These are phyloP conservation scores for Neoboletus magnificus DNA, from an alignment of 768 basidiomycete species.

Conservation along the genomic window DNA sequence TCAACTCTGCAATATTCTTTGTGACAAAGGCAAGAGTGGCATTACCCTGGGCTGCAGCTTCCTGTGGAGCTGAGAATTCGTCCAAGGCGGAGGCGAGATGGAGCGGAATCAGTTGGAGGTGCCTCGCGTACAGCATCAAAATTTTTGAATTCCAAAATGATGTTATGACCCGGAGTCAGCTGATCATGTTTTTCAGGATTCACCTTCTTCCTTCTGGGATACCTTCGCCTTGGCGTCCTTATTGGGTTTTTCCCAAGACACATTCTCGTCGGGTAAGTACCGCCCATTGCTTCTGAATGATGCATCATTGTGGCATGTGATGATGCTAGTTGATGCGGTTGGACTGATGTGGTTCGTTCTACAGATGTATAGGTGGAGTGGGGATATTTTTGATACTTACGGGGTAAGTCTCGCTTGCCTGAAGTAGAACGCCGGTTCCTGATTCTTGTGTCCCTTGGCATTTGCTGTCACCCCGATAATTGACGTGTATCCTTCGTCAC, in stretches of 20 bases:
- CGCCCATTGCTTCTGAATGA: slow-evolving; percentile 1
- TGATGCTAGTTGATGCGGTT: neutral
- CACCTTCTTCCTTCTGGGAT: slow-evolving; percentile 83
- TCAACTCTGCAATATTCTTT: neutral
- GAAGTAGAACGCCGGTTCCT: neutral
- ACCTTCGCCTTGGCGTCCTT: slow-evolving; percentile 75
- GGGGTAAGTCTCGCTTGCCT: slow-evolving; percentile 47
- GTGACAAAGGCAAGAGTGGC: neutral
- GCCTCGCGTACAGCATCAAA: neutral
- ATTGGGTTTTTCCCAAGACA: slow-evolving; percentile 97
- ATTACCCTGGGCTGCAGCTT: neutral
- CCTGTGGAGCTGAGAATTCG: neutral
- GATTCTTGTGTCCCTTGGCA: neutral
- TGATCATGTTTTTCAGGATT: slow-evolving; percentile 33
- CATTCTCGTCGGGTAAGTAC: slow-evolving; percentile 84
- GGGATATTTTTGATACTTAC: slow-evolving; percentile 90
- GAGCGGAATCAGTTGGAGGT: neutral
- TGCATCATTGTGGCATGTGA: neutral
- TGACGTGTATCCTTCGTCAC: neutral
- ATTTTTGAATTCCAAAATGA: slow-evolving; percentile 16
- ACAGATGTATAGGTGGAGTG: slow-evolving; percentile 89
- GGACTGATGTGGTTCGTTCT: neutral
- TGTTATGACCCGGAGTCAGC: neutral
- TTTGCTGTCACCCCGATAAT: neutral
- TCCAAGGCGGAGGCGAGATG: neutral